Evolutionary conservation across 1,139 yeast genomes (phyloP).

Genomic region (Candida frijolesensis): DNA sequence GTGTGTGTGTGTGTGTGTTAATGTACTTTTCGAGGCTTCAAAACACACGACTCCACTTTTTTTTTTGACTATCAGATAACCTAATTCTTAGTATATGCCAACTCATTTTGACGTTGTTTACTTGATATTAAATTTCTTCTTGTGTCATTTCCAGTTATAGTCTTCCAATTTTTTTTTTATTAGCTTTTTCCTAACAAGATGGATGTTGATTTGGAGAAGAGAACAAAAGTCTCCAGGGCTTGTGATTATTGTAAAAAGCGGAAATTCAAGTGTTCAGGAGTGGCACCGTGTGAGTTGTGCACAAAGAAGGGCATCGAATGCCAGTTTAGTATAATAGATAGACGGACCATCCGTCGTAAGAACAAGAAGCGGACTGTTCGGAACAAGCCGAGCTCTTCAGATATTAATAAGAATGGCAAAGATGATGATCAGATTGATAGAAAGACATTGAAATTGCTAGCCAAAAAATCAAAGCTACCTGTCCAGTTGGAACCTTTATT

Average conservation of each 20-base stretch:
- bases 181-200: background rate
- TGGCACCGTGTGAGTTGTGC: slow-evolving; percentile 30
- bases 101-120: too few species aligned
- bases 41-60: background rate
- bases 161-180: too few species aligned
- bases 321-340: slow-evolving; percentile 27
- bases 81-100: too few species aligned
- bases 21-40: background rate
- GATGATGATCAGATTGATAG: slow-evolving; percentile 14
- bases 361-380: slow-evolving; percentile 14
- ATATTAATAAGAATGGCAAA: slow-evolving; percentile 1
- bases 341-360: slow-evolving; percentile 18
- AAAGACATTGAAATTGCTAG: slow-evolving; percentile 12
- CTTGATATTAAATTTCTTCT: too few species aligned
- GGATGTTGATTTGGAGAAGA: slow-evolving; percentile 17
- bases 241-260: slow-evolving; percentile 42
- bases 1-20: too few species aligned
- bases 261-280: slow-evolving; percentile 37
- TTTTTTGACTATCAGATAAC: too few species aligned
- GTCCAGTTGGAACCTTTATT: slow-evolving; percentile 15
- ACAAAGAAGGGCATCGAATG: slow-evolving; percentile 27
- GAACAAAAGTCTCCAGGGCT: slow-evolving; percentile 38
- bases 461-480: slow-evolving; percentile 12
- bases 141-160: too few species aligned
- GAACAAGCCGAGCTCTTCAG: background rate